Evolutionary conservation across 495 filamentous ascomycete genomes (phyloP).

Genomic region (Penicillium malachiteum): DNA sequence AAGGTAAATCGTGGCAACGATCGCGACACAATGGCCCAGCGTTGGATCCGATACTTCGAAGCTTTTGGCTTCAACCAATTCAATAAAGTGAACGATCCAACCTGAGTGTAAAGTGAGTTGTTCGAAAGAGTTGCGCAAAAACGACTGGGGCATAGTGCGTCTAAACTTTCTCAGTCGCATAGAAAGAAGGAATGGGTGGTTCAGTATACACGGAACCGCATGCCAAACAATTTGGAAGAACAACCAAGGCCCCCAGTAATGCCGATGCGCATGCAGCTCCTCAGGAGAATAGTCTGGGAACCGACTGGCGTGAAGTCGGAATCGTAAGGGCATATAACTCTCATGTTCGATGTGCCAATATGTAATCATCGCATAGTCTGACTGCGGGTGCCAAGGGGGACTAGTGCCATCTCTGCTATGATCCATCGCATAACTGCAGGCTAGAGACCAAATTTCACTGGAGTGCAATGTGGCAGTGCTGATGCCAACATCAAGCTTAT

Average conservation of each 20-base stretch:
- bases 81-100: conserved; percentile 35
- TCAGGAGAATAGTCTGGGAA: conserved; percentile 34
- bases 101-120: conserved; percentile 31
- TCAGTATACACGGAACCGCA: conserved; percentile 41
- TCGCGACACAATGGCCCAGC: conserved; percentile 31
- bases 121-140: conserved; percentile 37
- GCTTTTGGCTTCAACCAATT: conserved; percentile 27
- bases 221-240: conserved; percentile 44
- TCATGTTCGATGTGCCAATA: conserved; percentile 45
- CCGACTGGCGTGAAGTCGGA: conserved; percentile 40
- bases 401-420: conserved; percentile 24
- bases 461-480: conserved; percentile 35
- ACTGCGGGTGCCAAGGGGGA: conserved; percentile 44
- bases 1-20: conserved; percentile 36
- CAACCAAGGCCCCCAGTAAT: conserved; percentile 36
- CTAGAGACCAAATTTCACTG: conserved; percentile 41
- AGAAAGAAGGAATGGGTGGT: conserved; percentile 45
- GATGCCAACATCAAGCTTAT: conserved; percentile 37
- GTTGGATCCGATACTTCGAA: conserved; percentile 38
- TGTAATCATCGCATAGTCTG: conserved; percentile 41
- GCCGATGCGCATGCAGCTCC: conserved; percentile 28
- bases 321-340: conserved; percentile 40
- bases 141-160: conserved; percentile 38
- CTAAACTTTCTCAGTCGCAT: conserved; percentile 41
- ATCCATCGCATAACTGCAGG: conserved; percentile 37